Percentiles rank a stretch among this genome's conserved stretches.
Conservation (phyloP, 1,284 basidiomycete species). For the Papiliotrema flavescens region DNA sequence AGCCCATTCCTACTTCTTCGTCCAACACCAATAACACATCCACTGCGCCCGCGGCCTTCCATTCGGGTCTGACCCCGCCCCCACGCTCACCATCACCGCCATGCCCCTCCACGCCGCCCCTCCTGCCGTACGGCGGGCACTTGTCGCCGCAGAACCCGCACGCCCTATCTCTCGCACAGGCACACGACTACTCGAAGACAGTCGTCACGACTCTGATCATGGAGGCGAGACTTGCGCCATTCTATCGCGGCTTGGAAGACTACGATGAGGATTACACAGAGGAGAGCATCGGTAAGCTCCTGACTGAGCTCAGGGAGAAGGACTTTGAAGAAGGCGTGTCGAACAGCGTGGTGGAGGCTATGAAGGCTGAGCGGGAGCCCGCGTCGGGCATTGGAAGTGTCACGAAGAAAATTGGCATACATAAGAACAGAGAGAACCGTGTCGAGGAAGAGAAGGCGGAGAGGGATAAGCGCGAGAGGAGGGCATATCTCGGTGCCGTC, state of each 20-base stretch:
- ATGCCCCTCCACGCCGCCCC: conserved; percentile 63
- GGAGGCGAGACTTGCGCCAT: conserved; percentile 84
- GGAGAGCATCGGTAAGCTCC: conserved; percentile 62
- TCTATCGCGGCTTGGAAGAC: conserved; percentile 92
- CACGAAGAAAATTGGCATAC: conserved; percentile 30
- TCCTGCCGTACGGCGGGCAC: conserved; percentile 59
- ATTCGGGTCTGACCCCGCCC: conserved; percentile 35
- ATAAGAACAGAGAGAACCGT: conserved; percentile 6
- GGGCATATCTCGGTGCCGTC: conserved; percentile 76
- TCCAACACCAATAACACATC: neutral
- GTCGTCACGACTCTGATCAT: conserved; percentile 82
- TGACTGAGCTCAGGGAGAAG: conserved; percentile 37
- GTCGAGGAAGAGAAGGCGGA: conserved; percentile 29
- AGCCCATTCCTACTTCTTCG: conserved; percentile 4
- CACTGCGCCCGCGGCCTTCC: conserved; percentile 13
- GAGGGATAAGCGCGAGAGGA: conserved; percentile 64
- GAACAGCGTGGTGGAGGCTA: conserved; percentile 30
- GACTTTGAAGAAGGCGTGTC: conserved; percentile 35
- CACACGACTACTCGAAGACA: conserved; percentile 83
- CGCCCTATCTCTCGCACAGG: conserved; percentile 57
- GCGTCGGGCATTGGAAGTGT: conserved; percentile 17
- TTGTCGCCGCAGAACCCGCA: conserved; percentile 87
- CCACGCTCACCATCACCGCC: conserved; percentile 33
- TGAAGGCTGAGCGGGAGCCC: conserved; percentile 35
- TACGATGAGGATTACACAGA: conserved; percentile 82